Evolutionary conservation across 2,329 filamentous ascomycete species (phyloP), one percentile per base, ranked within the genome.

Genomic region (Colletotrichum liriopes): DNA sequence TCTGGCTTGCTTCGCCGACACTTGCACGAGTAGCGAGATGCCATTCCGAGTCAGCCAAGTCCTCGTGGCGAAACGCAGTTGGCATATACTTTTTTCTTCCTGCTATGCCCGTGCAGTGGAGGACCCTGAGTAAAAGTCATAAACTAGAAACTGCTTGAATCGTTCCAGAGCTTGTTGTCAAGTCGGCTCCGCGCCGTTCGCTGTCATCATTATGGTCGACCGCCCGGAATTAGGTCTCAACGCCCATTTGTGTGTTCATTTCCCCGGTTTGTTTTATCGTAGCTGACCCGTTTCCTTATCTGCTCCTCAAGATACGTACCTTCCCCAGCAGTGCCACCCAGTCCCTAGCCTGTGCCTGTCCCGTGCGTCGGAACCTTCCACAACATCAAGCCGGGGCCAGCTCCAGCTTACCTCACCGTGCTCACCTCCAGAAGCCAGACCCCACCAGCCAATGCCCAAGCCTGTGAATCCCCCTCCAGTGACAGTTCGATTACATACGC

Each of bases 401-500:
- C 60, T 62, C 45, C 35, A 63, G 60, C 60, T 63, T 63, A 63
- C 60, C 60, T 64, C 61, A n/a, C 54, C 35, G 14, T 58, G 35
- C 35, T 41, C 54, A 39, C 16, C 16, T 54, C 23, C 54, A 65
- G 62, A 52, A 29, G 12, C 49, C 32, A 60, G 12, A 54, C 68
- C 68, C 64, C 68, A 58, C 64, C 51, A 67, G 32, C 63, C 47
- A 52, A n/a, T 41, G n/a, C 61, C 39, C 49, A 39, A 71, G 64
- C 68, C 65, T 26, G 65, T 51, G 58, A 71, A 64, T 55, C 18
- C 65, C 52, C 59, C 66, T 69, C 70, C 59, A 64, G 58, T 45
- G 41, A 68, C 65, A 52, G 58, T 59, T 72, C 65, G 70, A 72
- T 69, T 72, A 72, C 70, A 72, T 58, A 71, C 59, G 35, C 58